These are phyloP conservation scores for Camelina sativa DNA, from an alignment of 345 rosid genomes.

Conservation along the genomic window DNA sequence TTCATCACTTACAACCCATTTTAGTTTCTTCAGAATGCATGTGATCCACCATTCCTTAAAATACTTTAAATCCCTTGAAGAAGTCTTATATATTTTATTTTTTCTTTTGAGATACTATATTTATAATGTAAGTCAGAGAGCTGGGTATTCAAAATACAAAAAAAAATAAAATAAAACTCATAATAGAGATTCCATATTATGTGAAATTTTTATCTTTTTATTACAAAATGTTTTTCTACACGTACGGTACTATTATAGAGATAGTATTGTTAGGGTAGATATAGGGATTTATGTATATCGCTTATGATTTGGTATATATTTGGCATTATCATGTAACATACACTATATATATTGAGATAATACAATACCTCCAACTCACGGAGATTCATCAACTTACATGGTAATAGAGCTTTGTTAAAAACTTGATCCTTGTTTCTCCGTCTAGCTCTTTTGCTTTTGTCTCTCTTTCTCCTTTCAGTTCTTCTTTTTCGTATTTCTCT, in stretches of 20 bases:
- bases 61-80: slow-evolving; percentile 20
- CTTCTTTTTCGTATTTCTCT: too few species aligned
- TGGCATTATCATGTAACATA: too few species aligned
- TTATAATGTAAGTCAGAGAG: slow-evolving; percentile 23
- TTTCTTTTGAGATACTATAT: not conserved
- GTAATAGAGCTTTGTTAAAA: too few species aligned
- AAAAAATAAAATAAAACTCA: not conserved
- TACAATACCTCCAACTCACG: too few species aligned
- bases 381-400: too few species aligned
- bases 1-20: slow-evolving; percentile 30
- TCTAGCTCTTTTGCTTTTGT: too few species aligned
- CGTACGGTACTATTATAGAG: not conserved
- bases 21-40: slow-evolving; percentile 33
- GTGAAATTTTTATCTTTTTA: not conserved
- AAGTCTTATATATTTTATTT: not conserved
- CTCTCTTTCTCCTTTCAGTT: too few species aligned
- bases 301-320: too few species aligned
- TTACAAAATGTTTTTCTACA: not conserved
- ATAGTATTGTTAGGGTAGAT: too few species aligned
- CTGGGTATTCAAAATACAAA: not conserved
- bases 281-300: too few species aligned
- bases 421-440: too few species aligned
- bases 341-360: too few species aligned
- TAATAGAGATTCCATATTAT: not conserved
- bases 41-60: slow-evolving; percentile 44